Base-by-base conservation (phyloP, 1,284 basidiomycete species). In the Cystobasidium slooffiae region DNA sequence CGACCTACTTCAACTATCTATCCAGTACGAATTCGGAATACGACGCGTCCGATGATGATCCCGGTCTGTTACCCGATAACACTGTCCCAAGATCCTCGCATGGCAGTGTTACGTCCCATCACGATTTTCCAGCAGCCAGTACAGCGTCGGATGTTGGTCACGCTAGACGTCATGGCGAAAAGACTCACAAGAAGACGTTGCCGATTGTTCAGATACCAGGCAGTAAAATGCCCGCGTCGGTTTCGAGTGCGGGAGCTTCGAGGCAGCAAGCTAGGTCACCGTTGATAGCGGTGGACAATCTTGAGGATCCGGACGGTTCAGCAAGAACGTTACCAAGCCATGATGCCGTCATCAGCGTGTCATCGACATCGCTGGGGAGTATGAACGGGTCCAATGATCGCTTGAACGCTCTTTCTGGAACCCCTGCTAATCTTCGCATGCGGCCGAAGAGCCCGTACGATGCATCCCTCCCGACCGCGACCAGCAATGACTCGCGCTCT, bases 181-280 rank as follows among this genome's bases (percentile, higher is more conserved):
- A 31, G 31, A 31, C 31, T 1, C 31, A 31, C 31, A 31, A 63
- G 47, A 72, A 64, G 69, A 64, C 41, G 8, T 18, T 73, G 24
- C 62, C 66, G 41, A 73, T 73, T 37, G 70, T 73, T 44, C 37
- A 47, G 18, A 73, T 73, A 47, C 53, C 70, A 8, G 58, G 39
- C 16, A 62, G 31, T 6, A 69, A 47, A 12, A n/a, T 43, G 51
- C n/a, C 10, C 44, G 47, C 44, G 18, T 10, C 46, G 31, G 24
- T 12, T 14, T 14, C 61, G 14, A 12, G 12, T 14, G 5, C 44
- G 10, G 47, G 47, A 8, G 14, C 46, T 22, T 24, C 61, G 12
- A 63, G 61, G 41, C 4, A 12, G 18, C 61, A 31, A 20, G 64
- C 37, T 9, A 49, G 44, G 1, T 66, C 64, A 14, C 51, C 64